Conservation (phyloP, 1,284 basidiomycete species). For the Waitea zeae region DNA sequence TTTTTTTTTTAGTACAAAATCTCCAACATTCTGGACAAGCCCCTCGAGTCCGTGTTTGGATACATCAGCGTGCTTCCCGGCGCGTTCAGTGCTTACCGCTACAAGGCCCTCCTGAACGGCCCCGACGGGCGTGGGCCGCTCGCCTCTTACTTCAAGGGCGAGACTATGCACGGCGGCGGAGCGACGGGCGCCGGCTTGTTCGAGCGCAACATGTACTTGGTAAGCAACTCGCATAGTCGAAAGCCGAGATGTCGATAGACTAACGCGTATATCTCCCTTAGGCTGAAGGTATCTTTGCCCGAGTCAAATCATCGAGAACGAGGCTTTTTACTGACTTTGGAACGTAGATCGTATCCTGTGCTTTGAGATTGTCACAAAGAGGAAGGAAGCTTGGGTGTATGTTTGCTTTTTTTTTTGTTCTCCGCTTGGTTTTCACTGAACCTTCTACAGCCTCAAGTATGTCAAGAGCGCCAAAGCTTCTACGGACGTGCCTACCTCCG, state of each 20-base stretch:
- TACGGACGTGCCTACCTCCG: slow-evolving; percentile 74
- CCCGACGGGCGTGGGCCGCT: slow-evolving; percentile 75
- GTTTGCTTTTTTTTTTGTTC: slow-evolving; percentile 20
- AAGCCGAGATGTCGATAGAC: no score
- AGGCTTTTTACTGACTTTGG: no score
- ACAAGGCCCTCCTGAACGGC: slow-evolving; percentile 70
- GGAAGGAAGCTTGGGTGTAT: slow-evolving; percentile 66
- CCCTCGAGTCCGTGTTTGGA: slow-evolving; percentile 83
- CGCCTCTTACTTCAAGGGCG: slow-evolving; percentile 84
- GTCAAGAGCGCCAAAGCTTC: slow-evolving; percentile 84
- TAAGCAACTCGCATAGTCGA: background rate
- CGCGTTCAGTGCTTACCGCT: slow-evolving; percentile 86
- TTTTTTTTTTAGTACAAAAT: slow-evolving; percentile 53
- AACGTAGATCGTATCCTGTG: slow-evolving; percentile 92
- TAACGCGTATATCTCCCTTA: no score
- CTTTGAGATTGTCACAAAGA: slow-evolving; percentile 96
- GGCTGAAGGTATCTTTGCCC: no score
- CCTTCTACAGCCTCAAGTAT: slow-evolving; percentile 52
- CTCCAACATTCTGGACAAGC: slow-evolving; percentile 88
- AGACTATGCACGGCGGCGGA: slow-evolving; percentile 64
- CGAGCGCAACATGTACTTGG: slow-evolving; percentile 78
- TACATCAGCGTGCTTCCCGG: slow-evolving; percentile 84
- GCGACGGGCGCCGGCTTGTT: slow-evolving; percentile 50
- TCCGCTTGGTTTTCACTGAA: slow-evolving; percentile 3
- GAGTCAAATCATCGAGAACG: no score